Evolutionary conservation across 208 protist species (phyloP).

Genomic region (Herpetomonas samuelpessoai): DNA sequence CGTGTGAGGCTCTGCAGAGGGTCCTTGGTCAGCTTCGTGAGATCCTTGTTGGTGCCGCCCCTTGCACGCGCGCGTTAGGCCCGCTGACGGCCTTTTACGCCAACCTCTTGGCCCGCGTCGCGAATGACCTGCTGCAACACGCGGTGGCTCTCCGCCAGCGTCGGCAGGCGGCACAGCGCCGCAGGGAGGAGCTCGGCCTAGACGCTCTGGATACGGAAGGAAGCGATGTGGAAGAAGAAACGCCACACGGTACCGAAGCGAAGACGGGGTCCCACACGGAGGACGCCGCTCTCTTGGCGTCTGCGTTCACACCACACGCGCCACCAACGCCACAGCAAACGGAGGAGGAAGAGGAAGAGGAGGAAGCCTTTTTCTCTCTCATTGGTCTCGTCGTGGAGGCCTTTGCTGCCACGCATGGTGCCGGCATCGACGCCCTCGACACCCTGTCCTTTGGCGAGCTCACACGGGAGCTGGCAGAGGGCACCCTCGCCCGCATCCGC

Average conservation of each 20-base stretch:
- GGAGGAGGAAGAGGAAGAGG: constrained; percentile 22
- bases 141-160: not conserved
- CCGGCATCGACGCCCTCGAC: constrained; percentile 5
- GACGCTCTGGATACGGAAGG: not conserved
- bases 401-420: not conserved
- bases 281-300: too few relatives aligned
- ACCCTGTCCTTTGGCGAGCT: constrained; percentile 10
- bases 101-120: not conserved
- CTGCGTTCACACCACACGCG: not conserved
- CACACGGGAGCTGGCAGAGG: constrained; percentile 14
- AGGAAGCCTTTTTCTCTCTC: constrained; percentile 22
- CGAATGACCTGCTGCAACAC: not conserved
- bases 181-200: not conserved
- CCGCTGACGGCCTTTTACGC: not conserved
- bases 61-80: not conserved
- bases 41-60: not conserved
- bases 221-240: not conserved
- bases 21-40: not conserved
- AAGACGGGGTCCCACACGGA: too few relatives aligned
- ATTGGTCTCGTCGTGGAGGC: constrained; percentile 26
- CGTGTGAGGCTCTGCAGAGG: not conserved
- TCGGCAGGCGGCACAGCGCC: not conserved
- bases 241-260: too few relatives aligned
- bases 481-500: constrained; percentile 7
- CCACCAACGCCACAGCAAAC: not conserved